Conservation (phyloP, 1,284 basidiomycete genomes). For the Ceratobasidium theobromae region DNA sequence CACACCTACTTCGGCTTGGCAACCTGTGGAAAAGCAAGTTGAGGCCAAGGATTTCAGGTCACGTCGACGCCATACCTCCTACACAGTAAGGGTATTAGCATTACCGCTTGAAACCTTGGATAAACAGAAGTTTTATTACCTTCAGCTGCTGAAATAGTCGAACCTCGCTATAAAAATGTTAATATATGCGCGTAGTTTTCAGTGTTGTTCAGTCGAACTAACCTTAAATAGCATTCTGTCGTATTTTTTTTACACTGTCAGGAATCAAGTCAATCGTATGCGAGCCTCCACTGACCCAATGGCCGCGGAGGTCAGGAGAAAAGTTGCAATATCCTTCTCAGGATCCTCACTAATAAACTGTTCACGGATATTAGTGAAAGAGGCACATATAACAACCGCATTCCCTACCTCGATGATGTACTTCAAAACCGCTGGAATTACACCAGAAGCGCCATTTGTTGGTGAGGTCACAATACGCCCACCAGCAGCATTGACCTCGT, state of each 20-base stretch:
- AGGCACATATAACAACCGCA: not conserved
- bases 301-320: constrained; percentile 49
- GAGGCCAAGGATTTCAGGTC: not conserved
- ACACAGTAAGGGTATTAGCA: not conserved
- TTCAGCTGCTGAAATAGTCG: constrained; percentile 94
- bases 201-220: not conserved
- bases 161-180: constrained; percentile 96
- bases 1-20: constrained; percentile 85
- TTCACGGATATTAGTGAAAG: not conserved
- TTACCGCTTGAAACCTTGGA: too few species aligned
- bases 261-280: too few species aligned
- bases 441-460: constrained; percentile 85
- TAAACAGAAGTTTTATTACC: constrained; percentile 51
- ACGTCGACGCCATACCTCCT: constrained; percentile 30
- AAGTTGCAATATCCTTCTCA: constrained; percentile 82
- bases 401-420: constrained; percentile 73
- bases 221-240: constrained; percentile 88
- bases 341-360: constrained; percentile 88
- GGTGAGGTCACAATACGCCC: constrained; percentile 94
- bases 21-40: constrained; percentile 44
- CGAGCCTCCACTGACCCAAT: constrained; percentile 37
- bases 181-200: constrained; percentile 38
- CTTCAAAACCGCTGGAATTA: constrained; percentile 87
- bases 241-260: not conserved
- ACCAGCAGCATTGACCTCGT: constrained; percentile 83